Evolutionary conservation across 2,329 filamentous ascomycete genomes (phyloP).

Genomic region (Trichoderma sp.): DNA sequence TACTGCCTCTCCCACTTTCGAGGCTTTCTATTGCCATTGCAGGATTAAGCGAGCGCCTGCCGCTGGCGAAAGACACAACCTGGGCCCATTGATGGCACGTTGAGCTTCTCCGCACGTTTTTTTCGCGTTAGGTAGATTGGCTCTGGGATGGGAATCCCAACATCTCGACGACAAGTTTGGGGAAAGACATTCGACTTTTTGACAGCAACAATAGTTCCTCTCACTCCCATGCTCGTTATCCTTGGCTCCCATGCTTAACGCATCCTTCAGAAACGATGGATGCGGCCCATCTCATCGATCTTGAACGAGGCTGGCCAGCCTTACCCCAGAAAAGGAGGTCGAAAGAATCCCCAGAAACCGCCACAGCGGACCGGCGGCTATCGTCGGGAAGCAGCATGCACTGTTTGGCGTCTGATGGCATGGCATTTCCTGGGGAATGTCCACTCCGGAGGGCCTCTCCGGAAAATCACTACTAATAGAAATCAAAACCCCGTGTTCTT

Average conservation of each 20-base stretch:
- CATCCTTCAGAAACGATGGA: neutral
- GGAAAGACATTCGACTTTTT: neutral
- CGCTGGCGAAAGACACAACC: neutral
- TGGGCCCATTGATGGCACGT: neutral
- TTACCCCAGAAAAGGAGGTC: slow-evolving; percentile 25
- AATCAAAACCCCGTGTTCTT: slow-evolving; percentile 16
- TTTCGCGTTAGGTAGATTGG: neutral
- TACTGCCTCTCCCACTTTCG: neutral
- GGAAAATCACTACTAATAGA: slow-evolving; percentile 19
- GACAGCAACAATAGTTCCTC: neutral
- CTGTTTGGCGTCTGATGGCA: slow-evolving; percentile 10
- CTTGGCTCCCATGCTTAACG: neutral
- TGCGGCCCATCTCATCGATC: neutral
- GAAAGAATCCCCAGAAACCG: slow-evolving; percentile 18
- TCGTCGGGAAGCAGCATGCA: slow-evolving; percentile 18
- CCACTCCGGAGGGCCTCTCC: slow-evolving; percentile 14
- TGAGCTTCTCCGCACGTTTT: neutral
- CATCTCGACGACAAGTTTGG: neutral
- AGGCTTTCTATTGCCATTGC: neutral
- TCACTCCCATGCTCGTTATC: neutral
- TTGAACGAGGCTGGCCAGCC: slow-evolving; percentile 14
- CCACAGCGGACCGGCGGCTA: slow-evolving; percentile 24
- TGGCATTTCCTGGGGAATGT: slow-evolving; percentile 21
- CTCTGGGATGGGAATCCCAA: neutral
- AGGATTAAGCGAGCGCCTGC: neutral